phyloP scores from a whole-genome alignment of 1,284 basidiomycete species.

The Leccinum subrobustum region DNA sequence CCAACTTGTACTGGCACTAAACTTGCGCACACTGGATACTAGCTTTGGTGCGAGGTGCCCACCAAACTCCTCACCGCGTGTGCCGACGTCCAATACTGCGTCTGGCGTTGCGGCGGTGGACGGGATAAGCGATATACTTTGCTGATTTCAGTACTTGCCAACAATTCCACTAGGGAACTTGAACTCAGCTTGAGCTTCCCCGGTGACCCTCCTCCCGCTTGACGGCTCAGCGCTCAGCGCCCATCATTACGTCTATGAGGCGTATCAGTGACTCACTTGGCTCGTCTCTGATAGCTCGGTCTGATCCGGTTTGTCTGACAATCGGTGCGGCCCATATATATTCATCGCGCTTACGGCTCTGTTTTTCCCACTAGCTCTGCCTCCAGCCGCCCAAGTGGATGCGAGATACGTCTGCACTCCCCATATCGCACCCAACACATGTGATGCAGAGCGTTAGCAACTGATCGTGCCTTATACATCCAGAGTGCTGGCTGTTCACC shows the following conservation, averaged over 20 bases:
- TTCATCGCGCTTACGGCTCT: neutral
- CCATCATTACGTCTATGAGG: neutral
- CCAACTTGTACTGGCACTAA: no score
- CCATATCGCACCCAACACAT: neutral
- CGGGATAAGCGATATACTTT: no score
- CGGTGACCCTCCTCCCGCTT: neutral
- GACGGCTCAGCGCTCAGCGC: neutral
- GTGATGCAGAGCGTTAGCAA: conserved; percentile 3
- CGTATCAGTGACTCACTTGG: neutral
- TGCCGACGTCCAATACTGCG: neutral
- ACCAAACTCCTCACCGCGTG: neutral
- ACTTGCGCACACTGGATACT: no score
- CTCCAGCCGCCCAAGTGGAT: neutral
- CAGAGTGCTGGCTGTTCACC: neutral
- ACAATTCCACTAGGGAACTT: neutral
- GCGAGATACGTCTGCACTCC: neutral
- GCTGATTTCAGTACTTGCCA: neutral
- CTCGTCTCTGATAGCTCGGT: neutral
- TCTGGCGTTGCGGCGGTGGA: neutral
- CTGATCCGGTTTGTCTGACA: neutral
- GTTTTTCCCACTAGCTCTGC: neutral
- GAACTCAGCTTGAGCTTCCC: neutral
- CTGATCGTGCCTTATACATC: neutral
- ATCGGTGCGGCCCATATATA: neutral
- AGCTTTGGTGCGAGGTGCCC: neutral